These are phyloP conservation scores for Plenodomus lindquistii DNA, from an alignment of 2,329 filamentous ascomycete genomes.

Conservation along the genomic window DNA sequence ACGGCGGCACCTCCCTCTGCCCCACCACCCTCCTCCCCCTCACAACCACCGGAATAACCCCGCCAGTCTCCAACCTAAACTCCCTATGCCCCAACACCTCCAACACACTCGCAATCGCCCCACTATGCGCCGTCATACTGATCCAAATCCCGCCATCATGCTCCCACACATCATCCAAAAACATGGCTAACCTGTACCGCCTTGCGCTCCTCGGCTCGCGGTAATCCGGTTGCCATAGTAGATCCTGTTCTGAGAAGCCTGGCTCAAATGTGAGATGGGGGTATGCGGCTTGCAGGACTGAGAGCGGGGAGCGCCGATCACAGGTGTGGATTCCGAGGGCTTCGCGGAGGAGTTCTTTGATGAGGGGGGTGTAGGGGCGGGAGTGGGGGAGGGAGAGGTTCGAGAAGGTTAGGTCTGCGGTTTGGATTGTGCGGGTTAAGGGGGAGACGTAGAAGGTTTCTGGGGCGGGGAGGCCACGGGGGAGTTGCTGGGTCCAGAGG, in stretches of 20 bases:
- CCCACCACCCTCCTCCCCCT: constrained; percentile 56
- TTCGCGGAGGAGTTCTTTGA: constrained; percentile 70
- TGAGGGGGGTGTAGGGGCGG: constrained; percentile 58
- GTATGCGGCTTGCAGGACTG: constrained; percentile 55
- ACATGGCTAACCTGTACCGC: constrained; percentile 25
- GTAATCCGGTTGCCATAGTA: constrained; percentile 53
- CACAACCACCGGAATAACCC: constrained; percentile 69
- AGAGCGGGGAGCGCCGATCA: constrained; percentile 61
- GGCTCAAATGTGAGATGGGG: constrained; percentile 60
- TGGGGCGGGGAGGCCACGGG: constrained; percentile 60
- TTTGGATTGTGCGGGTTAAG: constrained; percentile 65
- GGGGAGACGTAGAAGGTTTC: constrained; percentile 68
- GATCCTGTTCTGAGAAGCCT: constrained; percentile 63
- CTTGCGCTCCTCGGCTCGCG: constrained; percentile 34
- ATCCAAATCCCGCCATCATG: constrained; percentile 52
- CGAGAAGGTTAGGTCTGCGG: constrained; percentile 64
- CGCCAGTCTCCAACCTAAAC: constrained; percentile 66
- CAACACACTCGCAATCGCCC: constrained; percentile 60
- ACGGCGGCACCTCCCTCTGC: constrained; percentile 25
- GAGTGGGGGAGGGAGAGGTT: constrained; percentile 55
- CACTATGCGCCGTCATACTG: constrained; percentile 62
- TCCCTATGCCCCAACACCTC: constrained; percentile 60
- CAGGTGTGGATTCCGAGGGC: constrained; percentile 70
- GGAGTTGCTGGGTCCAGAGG: constrained; percentile 61
- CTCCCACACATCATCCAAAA: constrained; percentile 60